Conservation (phyloP, 208 protist species). For the Angomonas ambiguus region DNA sequence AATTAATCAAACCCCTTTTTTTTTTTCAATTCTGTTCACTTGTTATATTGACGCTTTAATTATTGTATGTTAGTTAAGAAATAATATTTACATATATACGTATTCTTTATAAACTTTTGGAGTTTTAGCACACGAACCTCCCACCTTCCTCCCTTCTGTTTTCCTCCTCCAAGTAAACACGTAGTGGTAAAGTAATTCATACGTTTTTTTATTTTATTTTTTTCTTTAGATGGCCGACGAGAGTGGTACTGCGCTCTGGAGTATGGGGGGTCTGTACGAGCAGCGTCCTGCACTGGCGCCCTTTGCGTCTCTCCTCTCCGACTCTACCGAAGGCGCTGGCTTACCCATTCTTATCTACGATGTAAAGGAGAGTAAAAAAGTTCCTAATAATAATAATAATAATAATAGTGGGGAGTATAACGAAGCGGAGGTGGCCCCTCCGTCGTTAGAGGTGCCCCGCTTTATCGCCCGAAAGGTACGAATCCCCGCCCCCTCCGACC, state of each 20-base stretch:
- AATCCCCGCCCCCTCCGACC: conserved; percentile 34
- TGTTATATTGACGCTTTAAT: not conserved
- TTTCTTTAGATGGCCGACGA: no score
- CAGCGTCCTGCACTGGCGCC: not conserved
- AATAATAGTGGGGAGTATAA: not conserved
- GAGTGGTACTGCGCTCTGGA: not conserved
- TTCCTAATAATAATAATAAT: not conserved
- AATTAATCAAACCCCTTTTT: no score
- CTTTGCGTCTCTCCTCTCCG: not conserved
- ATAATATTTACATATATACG: no score
- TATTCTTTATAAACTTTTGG: not conserved
- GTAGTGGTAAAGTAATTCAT: no score
- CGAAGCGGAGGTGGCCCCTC: conserved; percentile 13
- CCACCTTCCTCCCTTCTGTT: not conserved
- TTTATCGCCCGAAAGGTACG: conserved; percentile 45
- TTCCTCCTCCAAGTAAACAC: no score
- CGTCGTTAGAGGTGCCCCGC: conserved; percentile 30
- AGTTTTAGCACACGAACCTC: not conserved
- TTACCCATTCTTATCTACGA: conserved; percentile 33
- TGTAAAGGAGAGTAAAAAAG: conserved; percentile 3
- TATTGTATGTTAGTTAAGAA: no score
- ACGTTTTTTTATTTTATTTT: no score
- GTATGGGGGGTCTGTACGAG: not conserved
- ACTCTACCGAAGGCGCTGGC: conserved; percentile 7
- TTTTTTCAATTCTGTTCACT: no score